Base-by-base conservation (phyloP, 805 yeast species). In the Lipomyces spencermartinsiae region DNA sequence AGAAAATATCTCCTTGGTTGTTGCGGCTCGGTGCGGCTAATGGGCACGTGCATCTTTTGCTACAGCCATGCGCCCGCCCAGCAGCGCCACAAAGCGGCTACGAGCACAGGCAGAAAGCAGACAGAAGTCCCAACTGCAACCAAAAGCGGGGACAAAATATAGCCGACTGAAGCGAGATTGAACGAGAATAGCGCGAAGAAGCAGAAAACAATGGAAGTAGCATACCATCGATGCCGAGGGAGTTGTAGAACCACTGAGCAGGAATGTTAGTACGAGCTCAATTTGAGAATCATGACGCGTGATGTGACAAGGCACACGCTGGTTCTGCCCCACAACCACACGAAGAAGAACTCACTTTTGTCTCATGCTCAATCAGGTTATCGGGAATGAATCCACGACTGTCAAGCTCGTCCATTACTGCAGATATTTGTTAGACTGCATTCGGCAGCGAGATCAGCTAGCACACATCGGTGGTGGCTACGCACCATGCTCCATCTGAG, bases 351-450 rank as follows among this genome's bases (percentile, higher is more conserved):
- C 76, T 37, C 64, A 76, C 78, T 66, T 83, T 85, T 7, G 94
- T 89, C 80, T 94, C 98, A 64, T 85, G 83, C 79, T 93, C 97
- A 72, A 94, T 91, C 74, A 92, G 83, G 65, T 86, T 80, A 74
- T 91, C 97, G 9, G 98, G 99, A 69, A 94, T 91, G 76, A 94
- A 91, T 0, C 97, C 98, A 43, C 89, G 87, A 63, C 85, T 83
- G 77, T 92, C 97, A 65, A 94, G 81, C 54, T 87, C 83, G 76
- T 92, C 97, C 79, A 92, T 86, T 57, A 94, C 98, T 69, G 84
- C 12, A 31, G 33, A 19, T n/a, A 49, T n/a, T 19, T 14, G 43
- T 43, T 35, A 51, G 63, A 39, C 22, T 29, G 12, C 19, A 16
- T 8, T 33, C 63, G 25, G 8, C 49, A 43, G 7, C 59, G 16